phyloP scores from a whole-genome alignment of 208 protist genomes.

The Entamoeba moshkovskii region DNA sequence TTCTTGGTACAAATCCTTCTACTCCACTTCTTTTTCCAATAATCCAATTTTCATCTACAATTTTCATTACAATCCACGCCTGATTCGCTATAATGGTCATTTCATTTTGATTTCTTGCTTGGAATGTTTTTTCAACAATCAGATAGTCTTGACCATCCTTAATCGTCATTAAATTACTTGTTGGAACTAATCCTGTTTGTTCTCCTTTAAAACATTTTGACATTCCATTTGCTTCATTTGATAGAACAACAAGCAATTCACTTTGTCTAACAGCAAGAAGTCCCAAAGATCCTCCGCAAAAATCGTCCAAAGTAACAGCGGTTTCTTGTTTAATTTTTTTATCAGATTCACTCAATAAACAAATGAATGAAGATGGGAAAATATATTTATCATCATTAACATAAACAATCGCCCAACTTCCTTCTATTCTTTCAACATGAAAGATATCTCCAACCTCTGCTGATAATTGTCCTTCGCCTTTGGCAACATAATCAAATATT shows the following conservation, averaged over 20 bases:
- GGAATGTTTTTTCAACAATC: background rate
- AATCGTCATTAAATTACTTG: background rate
- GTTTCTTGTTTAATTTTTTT: conserved; percentile 5
- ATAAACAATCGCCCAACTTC: background rate
- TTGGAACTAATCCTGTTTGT: background rate
- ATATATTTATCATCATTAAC: background rate
- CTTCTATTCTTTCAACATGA: background rate
- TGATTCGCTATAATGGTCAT: conserved; percentile 1
- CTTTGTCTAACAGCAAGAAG: background rate
- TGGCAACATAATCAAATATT: background rate
- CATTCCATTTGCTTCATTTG: background rate
- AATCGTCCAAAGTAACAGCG: background rate
- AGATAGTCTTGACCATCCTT: background rate
- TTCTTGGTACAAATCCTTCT: background rate
- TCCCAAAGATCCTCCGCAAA: background rate
- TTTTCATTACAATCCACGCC: background rate
- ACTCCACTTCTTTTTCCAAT: background rate
- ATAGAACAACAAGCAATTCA: background rate
- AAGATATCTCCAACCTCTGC: background rate
- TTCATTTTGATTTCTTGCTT: background rate
- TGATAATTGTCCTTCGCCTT: background rate
- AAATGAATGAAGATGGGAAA: background rate
- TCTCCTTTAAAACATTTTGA: background rate
- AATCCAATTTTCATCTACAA: background rate
- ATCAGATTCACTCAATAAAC: background rate